These are phyloP conservation scores for Hemisphaericaspora xylofermentans DNA, from an alignment of 1,139 yeast genomes.

Conservation along the genomic window DNA sequence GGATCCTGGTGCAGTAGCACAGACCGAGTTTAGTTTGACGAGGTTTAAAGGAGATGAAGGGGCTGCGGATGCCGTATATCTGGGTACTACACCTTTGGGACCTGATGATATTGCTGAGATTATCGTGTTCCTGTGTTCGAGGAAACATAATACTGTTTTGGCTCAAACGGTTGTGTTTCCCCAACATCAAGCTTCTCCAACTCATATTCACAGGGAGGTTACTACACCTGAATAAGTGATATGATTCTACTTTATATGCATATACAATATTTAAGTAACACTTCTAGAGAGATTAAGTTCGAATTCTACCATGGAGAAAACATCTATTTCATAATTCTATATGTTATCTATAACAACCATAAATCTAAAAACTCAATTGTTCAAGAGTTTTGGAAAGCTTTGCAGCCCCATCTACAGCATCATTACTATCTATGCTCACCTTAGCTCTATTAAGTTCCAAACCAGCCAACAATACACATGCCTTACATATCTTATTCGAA, in stretches of 20 bases:
- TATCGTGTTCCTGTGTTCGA: slow-evolving; percentile 48
- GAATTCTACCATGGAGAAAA: too few species aligned
- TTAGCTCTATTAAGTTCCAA: slow-evolving; percentile 74
- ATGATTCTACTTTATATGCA: background rate
- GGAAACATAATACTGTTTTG: slow-evolving; percentile 49
- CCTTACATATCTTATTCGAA: slow-evolving; percentile 86
- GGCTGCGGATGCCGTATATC: slow-evolving; percentile 45
- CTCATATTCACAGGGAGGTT: slow-evolving; percentile 36
- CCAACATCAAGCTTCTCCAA: slow-evolving; percentile 58
- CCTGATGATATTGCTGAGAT: slow-evolving; percentile 52
- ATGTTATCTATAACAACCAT: too few species aligned
- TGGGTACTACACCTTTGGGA: slow-evolving; percentile 45
- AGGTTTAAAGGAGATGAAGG: slow-evolving; percentile 45
- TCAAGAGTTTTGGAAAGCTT: slow-evolving; percentile 65
- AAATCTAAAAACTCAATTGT: slow-evolving; percentile 52
- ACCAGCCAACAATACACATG: slow-evolving; percentile 85
- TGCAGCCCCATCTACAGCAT: slow-evolving; percentile 65
- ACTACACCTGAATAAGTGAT: background rate
- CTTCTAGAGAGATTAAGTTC: too few species aligned
- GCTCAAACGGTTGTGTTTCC: slow-evolving; percentile 53
- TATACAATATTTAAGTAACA: too few species aligned
- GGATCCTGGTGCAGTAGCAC: slow-evolving; percentile 52
- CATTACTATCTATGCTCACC: slow-evolving; percentile 50
- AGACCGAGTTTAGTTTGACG: slow-evolving; percentile 49
- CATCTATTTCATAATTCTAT: too few species aligned